Evolutionary conservation across 805 yeast species (phyloP).

Genomic region (Grigorovia humatica): DNA sequence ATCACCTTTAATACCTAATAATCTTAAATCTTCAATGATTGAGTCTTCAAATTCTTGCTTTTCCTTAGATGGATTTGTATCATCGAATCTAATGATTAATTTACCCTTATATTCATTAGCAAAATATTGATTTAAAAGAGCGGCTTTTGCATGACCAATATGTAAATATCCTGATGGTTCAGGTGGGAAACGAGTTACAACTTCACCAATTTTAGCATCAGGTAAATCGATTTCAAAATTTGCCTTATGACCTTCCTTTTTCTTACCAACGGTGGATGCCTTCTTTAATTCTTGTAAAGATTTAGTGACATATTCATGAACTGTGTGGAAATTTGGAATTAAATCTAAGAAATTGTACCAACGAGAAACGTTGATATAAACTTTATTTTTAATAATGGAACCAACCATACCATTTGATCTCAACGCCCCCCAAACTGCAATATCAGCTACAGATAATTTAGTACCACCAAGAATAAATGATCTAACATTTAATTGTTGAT

Average conservation of each 20-base stretch:
- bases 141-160: slow-evolving; percentile 98
- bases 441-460: slow-evolving; percentile 63
- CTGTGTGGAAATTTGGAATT: slow-evolving; percentile 56
- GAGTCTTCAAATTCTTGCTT: slow-evolving; percentile 90
- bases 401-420: slow-evolving; percentile 92
- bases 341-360: slow-evolving; percentile 79
- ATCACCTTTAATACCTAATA: slow-evolving; percentile 92
- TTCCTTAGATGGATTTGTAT: slow-evolving; percentile 96
- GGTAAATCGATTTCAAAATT: slow-evolving; percentile 88
- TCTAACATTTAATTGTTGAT: slow-evolving; percentile 74
- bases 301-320: slow-evolving; percentile 56
- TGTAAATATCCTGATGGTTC: slow-evolving; percentile 97
- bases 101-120: slow-evolving; percentile 95
- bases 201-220: slow-evolving; percentile 87
- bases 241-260: slow-evolving; percentile 87
- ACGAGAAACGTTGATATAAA: slow-evolving; percentile 78
- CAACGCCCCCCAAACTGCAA: slow-evolving; percentile 86
- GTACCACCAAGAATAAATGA: slow-evolving; percentile 60
- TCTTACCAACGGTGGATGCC: slow-evolving; percentile 50
- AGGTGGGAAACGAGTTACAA: slow-evolving; percentile 98
- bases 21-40: slow-evolving; percentile 80
- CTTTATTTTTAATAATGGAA: slow-evolving; percentile 75
- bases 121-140: slow-evolving; percentile 90
- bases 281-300: slow-evolving; percentile 68
- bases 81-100: slow-evolving; percentile 93